phyloP scores from a whole-genome alignment of 257 asterid genomes.

The Vinca minor region DNA sequence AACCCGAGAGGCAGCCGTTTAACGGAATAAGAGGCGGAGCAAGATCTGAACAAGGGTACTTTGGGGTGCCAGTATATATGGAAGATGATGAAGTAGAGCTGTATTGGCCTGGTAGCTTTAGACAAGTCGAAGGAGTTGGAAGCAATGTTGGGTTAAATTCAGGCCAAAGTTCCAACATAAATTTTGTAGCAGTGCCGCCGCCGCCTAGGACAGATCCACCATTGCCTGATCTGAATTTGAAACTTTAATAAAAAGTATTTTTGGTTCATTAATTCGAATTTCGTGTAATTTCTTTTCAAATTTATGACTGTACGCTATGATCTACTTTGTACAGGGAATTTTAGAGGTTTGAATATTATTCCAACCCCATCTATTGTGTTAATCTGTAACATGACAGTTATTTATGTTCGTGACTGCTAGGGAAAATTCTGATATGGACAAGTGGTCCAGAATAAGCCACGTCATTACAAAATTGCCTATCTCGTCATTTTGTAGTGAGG shows the following conservation, averaged over 20 bases:
- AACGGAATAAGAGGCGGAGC: conserved; percentile 44
- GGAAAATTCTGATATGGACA: too few species aligned
- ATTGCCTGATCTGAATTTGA: conserved; percentile 72
- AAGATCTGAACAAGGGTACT: conserved; percentile 56
- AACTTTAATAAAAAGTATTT: conserved; percentile 25
- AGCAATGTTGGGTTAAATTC: conserved; percentile 21
- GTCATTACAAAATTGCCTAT: too few species aligned
- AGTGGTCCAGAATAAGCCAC: too few species aligned
- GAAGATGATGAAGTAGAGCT: conserved; percentile 57
- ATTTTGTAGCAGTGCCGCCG: conserved; percentile 35
- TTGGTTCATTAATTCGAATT: not conserved
- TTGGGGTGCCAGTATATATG: conserved; percentile 46
- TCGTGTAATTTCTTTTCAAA: not conserved
- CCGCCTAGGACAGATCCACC: conserved; percentile 41
- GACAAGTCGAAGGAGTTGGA: conserved; percentile 46
- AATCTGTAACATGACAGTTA: not conserved
- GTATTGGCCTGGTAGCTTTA: conserved; percentile 85
- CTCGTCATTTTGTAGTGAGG: too few species aligned
- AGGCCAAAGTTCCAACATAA: conserved; percentile 35
- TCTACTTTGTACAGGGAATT: conserved; percentile 7
- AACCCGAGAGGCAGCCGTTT: conserved; percentile 30
- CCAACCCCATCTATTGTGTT: not conserved
- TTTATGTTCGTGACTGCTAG: not conserved
- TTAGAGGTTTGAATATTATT: not conserved
- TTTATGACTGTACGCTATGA: not conserved